Evolutionary conservation across 148 eudicot genomes (phyloP).

Genomic region (Amaranthus hypochondriacus): DNA sequence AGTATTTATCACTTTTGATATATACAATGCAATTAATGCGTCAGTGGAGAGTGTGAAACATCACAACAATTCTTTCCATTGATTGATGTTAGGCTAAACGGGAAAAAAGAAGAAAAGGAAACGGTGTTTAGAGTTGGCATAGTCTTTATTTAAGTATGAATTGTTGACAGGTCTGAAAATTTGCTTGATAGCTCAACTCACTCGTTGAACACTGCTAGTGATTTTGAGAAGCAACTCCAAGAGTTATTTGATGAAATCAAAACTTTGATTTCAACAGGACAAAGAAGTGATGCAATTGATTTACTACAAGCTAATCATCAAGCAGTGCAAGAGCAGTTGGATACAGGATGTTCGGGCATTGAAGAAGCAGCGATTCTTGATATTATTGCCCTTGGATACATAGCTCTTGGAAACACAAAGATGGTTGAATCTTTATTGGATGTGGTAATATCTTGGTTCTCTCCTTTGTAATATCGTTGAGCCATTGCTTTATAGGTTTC

Average conservation of each 20-base stretch:
- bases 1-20: no score
- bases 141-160: conserved; percentile 11
- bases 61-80: background rate
- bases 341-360: conserved; percentile 53
- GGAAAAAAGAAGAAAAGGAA: conserved; percentile 1
- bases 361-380: conserved; percentile 86
- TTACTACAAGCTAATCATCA: conserved; percentile 78
- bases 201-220: conserved; percentile 36
- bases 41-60: background rate
- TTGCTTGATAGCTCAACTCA: conserved; percentile 39
- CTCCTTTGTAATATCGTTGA: conserved; percentile 5
- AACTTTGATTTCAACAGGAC: conserved; percentile 59
- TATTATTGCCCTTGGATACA: conserved; percentile 65
- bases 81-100: background rate
- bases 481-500: background rate
- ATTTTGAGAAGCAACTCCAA: conserved; percentile 63
- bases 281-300: conserved; percentile 54
- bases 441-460: conserved; percentile 40
- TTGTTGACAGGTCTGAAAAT: conserved; percentile 39
- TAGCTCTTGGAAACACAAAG: conserved; percentile 56
- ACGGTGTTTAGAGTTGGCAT: conserved; percentile 4
- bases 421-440: conserved; percentile 53
- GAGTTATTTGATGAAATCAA: conserved; percentile 80
- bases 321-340: conserved; percentile 68
- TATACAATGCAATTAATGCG: no score